Percentiles rank a stretch among this genome's conserved stretches.
phyloP scores from a whole-genome alignment of 768 basidiomycete genomes.

The Suillus spraguei region DNA sequence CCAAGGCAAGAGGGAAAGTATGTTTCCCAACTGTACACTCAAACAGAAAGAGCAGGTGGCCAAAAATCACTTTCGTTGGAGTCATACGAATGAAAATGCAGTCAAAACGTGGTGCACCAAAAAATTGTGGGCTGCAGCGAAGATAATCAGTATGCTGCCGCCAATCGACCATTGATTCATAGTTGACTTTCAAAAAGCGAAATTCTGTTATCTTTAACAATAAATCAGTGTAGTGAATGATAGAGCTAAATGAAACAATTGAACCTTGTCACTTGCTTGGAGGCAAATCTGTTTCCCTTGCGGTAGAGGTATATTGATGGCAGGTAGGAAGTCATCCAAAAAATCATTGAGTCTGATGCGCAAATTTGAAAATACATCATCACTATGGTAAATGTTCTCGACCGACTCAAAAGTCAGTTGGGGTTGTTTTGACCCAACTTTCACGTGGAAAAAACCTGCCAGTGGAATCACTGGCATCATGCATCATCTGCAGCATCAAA shows the following conservation, averaged over 20 bases:
- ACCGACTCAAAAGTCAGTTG: background rate
- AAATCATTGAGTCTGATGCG: no score
- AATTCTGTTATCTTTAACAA: constrained; percentile 25
- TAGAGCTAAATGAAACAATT: background rate
- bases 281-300: constrained; percentile 4
- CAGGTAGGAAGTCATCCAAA: constrained; percentile 3
- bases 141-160: constrained; percentile 28
- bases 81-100: constrained; percentile 28
- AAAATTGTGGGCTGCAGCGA: constrained; percentile 32
- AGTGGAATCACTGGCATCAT: background rate
- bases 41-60: constrained; percentile 23
- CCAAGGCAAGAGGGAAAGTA: constrained; percentile 11
- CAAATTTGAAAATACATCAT: no score
- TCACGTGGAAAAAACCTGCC: constrained; percentile 10
- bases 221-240: background rate
- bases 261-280: constrained; percentile 4
- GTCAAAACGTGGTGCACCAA: constrained; percentile 28
- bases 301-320: background rate
- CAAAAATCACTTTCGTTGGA: constrained; percentile 20
- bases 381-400: no score
- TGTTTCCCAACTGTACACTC: constrained; percentile 15
- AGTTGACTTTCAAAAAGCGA: constrained; percentile 31
- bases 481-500: background rate
- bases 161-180: constrained; percentile 33
- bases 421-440: constrained; percentile 7